Evolutionary conservation across 2,329 filamentous ascomycete species (phyloP).

Genomic region (Apiospora koreana): DNA sequence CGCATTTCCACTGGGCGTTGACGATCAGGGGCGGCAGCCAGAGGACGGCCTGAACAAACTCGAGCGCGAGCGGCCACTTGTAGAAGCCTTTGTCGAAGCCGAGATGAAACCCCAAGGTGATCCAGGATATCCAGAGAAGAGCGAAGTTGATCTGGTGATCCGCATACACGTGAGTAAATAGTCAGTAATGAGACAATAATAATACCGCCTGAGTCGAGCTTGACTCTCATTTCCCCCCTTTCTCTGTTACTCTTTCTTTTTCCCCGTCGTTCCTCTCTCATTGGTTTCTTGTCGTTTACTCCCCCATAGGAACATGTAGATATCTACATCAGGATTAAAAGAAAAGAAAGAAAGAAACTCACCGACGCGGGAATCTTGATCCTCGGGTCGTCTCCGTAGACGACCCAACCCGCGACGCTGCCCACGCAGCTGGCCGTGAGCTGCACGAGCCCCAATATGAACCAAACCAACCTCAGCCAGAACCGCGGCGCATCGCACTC

Average conservation of each 20-base stretch:
- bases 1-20: neutral
- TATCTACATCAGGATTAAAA: no score
- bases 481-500: neutral
- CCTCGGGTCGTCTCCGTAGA: neutral
- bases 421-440: neutral
- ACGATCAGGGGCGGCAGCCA: constrained; percentile 7
- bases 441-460: neutral
- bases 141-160: neutral
- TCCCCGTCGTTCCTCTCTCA: neutral
- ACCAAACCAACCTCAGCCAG: neutral
- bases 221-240: neutral
- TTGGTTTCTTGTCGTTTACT: no score
- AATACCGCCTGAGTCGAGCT: no score
- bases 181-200: neutral
- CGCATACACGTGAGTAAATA: neutral
- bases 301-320: no score
- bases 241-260: neutral
- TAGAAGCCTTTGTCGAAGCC: neutral
- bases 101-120: neutral
- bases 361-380: neutral
- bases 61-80: neutral
- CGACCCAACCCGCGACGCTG: neutral
- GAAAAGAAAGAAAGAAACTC: neutral
- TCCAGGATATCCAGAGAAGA: neutral
- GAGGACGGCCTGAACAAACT: neutral